Evolutionary conservation across 2,329 filamentous ascomycete species (phyloP).

Genomic region (Colletotrichum sp.): DNA sequence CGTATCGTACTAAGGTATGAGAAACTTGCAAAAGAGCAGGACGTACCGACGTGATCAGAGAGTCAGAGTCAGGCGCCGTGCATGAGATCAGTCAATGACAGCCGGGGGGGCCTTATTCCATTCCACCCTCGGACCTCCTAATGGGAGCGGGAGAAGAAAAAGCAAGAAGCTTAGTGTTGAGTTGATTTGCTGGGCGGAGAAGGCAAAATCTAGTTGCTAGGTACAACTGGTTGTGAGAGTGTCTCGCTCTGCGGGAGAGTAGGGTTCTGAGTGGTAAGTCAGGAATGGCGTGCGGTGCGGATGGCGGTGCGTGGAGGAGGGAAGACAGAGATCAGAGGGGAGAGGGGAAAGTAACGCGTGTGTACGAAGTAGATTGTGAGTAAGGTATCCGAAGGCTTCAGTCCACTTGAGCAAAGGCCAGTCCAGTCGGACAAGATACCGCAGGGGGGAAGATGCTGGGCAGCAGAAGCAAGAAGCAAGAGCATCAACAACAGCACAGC

Average conservation of each 20-base stretch:
- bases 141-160: slow-evolving; percentile 4
- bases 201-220: slow-evolving; percentile 20
- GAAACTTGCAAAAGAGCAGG: background rate
- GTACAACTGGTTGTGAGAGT: slow-evolving; percentile 5
- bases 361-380: slow-evolving; percentile 4
- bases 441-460: background rate
- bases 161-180: slow-evolving; percentile 10
- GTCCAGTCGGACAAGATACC: slow-evolving; percentile 4
- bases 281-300: background rate
- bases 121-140: slow-evolving; percentile 20
- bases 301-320: background rate
- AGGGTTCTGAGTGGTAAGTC: background rate
- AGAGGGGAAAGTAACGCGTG: background rate
- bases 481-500: background rate
- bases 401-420: background rate
- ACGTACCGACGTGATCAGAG: slow-evolving; percentile 17
- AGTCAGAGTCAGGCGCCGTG: slow-evolving; percentile 14
- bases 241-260: background rate
- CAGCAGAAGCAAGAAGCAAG: background rate
- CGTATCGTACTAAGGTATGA: background rate
- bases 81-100: slow-evolving; percentile 21
- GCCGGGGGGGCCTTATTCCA: slow-evolving; percentile 15
- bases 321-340: background rate
- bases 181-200: slow-evolving; percentile 10
- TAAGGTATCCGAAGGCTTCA: background rate